Evolutionary conservation across 495 filamentous ascomycete species (phyloP).

Genomic region (Podospora appendiculata): DNA sequence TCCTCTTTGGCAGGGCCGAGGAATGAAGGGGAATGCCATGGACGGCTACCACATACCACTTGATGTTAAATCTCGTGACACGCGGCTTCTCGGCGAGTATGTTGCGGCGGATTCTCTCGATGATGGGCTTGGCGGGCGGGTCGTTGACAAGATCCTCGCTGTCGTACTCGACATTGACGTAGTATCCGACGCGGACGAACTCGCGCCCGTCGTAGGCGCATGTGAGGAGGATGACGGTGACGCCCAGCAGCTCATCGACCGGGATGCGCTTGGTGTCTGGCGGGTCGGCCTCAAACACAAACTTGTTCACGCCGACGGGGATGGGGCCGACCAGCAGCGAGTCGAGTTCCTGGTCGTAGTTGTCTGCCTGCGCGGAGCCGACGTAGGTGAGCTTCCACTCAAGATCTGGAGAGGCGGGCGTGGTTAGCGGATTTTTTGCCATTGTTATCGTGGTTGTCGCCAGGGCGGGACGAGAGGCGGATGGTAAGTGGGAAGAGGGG

Average conservation of each 20-base stretch:
- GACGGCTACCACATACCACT: conserved; percentile 60
- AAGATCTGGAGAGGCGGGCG: conserved; percentile 55
- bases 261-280: conserved; percentile 86
- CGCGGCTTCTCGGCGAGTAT: conserved; percentile 94
- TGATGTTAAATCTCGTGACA: conserved; percentile 97
- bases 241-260: conserved; percentile 87
- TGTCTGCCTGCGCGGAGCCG: conserved; percentile 93
- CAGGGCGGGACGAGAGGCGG: neutral
- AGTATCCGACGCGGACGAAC: conserved; percentile 98
- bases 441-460: too few relatives aligned
- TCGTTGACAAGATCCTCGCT: conserved; percentile 80
- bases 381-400: conserved; percentile 99
- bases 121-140: conserved; percentile 82
- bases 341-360: conserved; percentile 97
- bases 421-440: neutral
- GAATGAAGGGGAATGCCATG: neutral
- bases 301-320: conserved; percentile 95
- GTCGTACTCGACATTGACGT: conserved; percentile 98
- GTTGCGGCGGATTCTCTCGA: conserved; percentile 85
- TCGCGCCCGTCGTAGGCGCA: conserved; percentile 95
- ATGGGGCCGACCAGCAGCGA: conserved; percentile 93
- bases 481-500: neutral
- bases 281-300: conserved; percentile 92
- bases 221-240: conserved; percentile 92
- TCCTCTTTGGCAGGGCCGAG: neutral